A percentile compares a stretch with the other conserved stretches of the same genome.
These are phyloP conservation scores for Trichoderma gamsii DNA, from an alignment of 495 filamentous ascomycete species.

Conservation along the genomic window DNA sequence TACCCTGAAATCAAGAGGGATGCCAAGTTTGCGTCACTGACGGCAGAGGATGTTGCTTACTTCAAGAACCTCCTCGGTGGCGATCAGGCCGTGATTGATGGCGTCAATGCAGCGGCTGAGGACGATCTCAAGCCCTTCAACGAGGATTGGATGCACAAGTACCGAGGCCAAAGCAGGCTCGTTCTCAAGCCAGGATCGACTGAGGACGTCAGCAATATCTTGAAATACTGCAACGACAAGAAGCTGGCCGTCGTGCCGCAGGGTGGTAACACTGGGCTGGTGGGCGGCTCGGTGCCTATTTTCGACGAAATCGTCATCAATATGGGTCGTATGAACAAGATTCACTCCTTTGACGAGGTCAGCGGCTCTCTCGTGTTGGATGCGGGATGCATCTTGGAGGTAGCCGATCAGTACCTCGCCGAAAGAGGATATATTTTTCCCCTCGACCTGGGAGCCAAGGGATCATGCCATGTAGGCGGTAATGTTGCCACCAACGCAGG, in stretches of 20 bases:
- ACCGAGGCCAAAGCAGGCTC: constrained; percentile 79
- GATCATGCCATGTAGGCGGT: constrained; percentile 95
- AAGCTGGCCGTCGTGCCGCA: constrained; percentile 93
- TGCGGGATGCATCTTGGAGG: constrained; percentile 84
- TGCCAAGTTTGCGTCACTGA: constrained; percentile 62
- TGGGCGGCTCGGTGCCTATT: constrained; percentile 90
- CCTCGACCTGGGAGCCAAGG: constrained; percentile 92
- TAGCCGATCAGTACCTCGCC: constrained; percentile 75
- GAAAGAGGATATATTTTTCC: constrained; percentile 82
- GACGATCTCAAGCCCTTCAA: constrained; percentile 91
- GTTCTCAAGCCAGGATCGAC: constrained; percentile 79
- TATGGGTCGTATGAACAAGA: constrained; percentile 79
- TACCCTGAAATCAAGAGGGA: constrained; percentile 82
- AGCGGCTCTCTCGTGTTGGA: constrained; percentile 87
- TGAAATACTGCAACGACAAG: constrained; percentile 90
- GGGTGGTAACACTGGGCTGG: constrained; percentile 92
- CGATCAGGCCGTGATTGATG: constrained; percentile 76
- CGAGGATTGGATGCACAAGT: constrained; percentile 98
- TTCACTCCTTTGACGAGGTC: constrained; percentile 84
- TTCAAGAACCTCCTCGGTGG: constrained; percentile 72
- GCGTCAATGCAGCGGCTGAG: constrained; percentile 59
- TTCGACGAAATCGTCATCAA: constrained; percentile 97
- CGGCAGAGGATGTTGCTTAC: constrained; percentile 67
- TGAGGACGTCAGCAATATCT: constrained; percentile 77
- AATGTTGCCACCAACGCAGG: constrained; percentile 97